A percentile compares a stretch with the other conserved stretches of the same genome.
These are phyloP conservation scores for Scheffersomyces amazonensis DNA, from an alignment of 805 yeast genomes.

Conservation along the genomic window DNA sequence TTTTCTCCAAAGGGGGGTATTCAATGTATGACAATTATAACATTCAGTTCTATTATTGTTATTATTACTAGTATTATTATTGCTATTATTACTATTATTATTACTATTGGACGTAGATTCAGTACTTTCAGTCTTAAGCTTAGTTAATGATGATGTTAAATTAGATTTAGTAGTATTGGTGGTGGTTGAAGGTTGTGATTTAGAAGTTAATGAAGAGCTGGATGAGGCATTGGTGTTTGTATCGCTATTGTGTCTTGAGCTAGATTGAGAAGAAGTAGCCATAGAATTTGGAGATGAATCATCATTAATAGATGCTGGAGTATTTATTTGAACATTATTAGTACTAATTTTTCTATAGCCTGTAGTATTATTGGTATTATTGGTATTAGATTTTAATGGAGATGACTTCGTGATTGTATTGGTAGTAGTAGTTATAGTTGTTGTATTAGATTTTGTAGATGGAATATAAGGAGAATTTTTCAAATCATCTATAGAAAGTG, in stretches of 20 bases:
- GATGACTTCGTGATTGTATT: constrained; percentile 1
- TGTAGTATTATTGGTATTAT: background rate
- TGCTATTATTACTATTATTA: background rate
- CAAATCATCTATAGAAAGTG: constrained; percentile 36
- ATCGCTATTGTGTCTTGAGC: constrained; percentile 1
- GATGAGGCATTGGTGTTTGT: background rate
- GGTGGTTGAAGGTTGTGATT: background rate
- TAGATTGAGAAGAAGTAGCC: background rate
- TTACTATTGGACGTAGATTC: background rate
- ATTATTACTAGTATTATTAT: constrained; percentile 5
- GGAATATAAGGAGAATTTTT: constrained; percentile 16
- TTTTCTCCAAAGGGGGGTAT: constrained; percentile 63
- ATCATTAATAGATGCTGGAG: background rate
- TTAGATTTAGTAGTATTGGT: constrained; percentile 8
- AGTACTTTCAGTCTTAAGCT: constrained; percentile 4
- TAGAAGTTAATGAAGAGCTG: background rate
- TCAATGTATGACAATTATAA: constrained; percentile 55
- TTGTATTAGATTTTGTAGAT: background rate
- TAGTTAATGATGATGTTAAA: constrained; percentile 12
- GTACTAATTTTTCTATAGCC: background rate
- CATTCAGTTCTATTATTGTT: constrained; percentile 37
- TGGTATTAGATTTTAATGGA: background rate
- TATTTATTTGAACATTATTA: background rate
- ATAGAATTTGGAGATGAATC: background rate
- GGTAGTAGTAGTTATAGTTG: constrained; percentile 1